phyloP scores from a whole-genome alignment of 1,284 basidiomycete species.

The Wallemia mellicola region DNA sequence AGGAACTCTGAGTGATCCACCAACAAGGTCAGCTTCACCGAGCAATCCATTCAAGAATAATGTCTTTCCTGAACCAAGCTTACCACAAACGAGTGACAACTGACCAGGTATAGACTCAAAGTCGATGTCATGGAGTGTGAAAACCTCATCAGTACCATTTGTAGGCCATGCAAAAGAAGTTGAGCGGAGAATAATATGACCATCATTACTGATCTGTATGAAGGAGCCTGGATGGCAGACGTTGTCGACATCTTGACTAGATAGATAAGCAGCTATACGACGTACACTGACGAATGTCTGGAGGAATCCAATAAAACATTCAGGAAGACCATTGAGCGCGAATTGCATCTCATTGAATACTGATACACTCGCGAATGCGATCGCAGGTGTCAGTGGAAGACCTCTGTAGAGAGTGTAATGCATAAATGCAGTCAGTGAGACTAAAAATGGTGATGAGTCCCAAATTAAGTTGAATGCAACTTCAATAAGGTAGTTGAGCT shows the following conservation, averaged over 20 bases:
- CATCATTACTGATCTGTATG: neutral
- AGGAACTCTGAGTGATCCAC: slow-evolving; percentile 1
- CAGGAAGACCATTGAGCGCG: neutral
- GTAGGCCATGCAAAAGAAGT: slow-evolving; percentile 1
- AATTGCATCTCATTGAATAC: slow-evolving; percentile 1
- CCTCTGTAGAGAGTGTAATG: neutral
- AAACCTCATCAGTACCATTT: neutral
- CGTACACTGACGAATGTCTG: neutral
- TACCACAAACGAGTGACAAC: slow-evolving; percentile 1
- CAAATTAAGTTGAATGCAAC: neutral
- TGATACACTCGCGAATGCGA: slow-evolving; percentile 2
- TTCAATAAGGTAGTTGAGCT: slow-evolving; percentile 1
- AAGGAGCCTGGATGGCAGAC: neutral
- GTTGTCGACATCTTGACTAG: slow-evolving; percentile 1
- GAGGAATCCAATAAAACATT: neutral
- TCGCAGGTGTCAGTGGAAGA: neutral
- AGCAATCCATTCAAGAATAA: slow-evolving; percentile 1
- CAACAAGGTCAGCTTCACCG: slow-evolving; percentile 1
- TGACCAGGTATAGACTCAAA: neutral
- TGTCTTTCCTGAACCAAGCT: slow-evolving; percentile 1
- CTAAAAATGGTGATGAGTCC: neutral
- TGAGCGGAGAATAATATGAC: neutral
- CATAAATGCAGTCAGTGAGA: slow-evolving; percentile 1
- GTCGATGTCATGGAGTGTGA: slow-evolving; percentile 1
- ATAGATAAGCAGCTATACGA: slow-evolving; percentile 1